Evolutionary conservation across 768 basidiomycete species (phyloP).

Genomic region (Lentinula sp.): DNA sequence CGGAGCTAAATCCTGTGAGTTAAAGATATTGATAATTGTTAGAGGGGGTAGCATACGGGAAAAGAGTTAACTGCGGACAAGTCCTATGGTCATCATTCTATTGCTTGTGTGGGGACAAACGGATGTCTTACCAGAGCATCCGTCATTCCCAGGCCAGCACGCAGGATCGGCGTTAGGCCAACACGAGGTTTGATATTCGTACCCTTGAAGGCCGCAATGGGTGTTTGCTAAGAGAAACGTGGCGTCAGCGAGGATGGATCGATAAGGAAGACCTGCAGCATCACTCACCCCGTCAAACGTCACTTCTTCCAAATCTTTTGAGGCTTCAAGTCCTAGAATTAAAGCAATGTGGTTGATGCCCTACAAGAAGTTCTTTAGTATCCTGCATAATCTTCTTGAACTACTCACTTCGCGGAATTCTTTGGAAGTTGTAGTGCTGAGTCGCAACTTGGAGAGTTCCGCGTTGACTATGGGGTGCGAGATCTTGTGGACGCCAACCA

Average conservation of each 20-base stretch:
- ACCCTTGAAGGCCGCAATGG: constrained; percentile 76
- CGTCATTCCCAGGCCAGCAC: constrained; percentile 92
- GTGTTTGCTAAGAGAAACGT: constrained; percentile 53
- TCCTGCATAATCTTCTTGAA: neutral
- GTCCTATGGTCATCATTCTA: constrained; percentile 1
- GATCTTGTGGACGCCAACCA: constrained; percentile 38
- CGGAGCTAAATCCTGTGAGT: constrained; percentile 35
- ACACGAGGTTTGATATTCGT: constrained; percentile 68
- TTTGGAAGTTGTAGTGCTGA: constrained; percentile 53
- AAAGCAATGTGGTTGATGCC: constrained; percentile 71
- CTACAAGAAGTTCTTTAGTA: constrained; percentile 26
- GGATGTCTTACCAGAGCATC: constrained; percentile 57
- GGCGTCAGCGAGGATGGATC: neutral
- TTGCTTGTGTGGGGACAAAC: neutral
- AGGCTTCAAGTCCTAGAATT: constrained; percentile 81
- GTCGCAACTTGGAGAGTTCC: constrained; percentile 65
- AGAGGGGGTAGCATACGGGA: constrained; percentile 53
- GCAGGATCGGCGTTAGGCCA: constrained; percentile 85
- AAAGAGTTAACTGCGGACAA: constrained; percentile 51
- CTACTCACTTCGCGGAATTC: constrained; percentile 70
- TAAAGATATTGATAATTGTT: neutral
- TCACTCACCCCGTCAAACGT: constrained; percentile 57
- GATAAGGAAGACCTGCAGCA: neutral
- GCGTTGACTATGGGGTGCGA: constrained; percentile 72
- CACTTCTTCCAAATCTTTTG: constrained; percentile 57